phyloP scores from a whole-genome alignment of 177 flowering plant genomes.

The Vitis hybrid region DNA sequence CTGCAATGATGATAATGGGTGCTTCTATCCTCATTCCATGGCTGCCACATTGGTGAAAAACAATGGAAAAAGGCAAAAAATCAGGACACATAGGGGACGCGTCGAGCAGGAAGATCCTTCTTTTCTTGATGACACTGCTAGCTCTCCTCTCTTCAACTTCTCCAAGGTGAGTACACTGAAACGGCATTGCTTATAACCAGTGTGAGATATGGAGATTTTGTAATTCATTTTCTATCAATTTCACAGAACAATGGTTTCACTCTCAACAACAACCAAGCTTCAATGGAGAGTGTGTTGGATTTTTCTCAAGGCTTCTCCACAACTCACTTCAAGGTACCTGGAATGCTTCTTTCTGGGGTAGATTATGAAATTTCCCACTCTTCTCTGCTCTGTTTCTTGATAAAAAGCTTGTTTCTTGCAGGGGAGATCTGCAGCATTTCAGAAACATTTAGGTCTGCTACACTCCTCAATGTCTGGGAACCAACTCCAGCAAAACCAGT shows the following conservation, averaged over 20 bases:
- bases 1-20: constrained; percentile 19
- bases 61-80: constrained; percentile 18
- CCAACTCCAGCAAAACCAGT: constrained; percentile 49
- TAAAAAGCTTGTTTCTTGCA: constrained; percentile 13
- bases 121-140: constrained; percentile 69
- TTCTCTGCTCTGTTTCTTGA: not conserved
- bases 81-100: constrained; percentile 14
- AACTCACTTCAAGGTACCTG: constrained; percentile 42
- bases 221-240: not conserved
- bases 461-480: constrained; percentile 37
- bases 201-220: not conserved
- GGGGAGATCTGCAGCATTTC: constrained; percentile 40
- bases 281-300: constrained; percentile 38
- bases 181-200: no score
- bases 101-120: constrained; percentile 18
- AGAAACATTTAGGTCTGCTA: constrained; percentile 28
- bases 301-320: constrained; percentile 54
- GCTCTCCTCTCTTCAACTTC: constrained; percentile 39
- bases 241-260: constrained; percentile 26
- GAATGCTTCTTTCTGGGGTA: not conserved
- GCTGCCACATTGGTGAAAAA: constrained; percentile 9
- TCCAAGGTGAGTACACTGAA: constrained; percentile 26
- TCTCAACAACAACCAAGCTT: constrained; percentile 23
- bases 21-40: constrained; percentile 15
- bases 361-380: not conserved